A percentile compares a stretch with the other conserved stretches of the same genome.
Conservation (phyloP, 305 asterid genomes). For the Plantago coronopus region DNA sequence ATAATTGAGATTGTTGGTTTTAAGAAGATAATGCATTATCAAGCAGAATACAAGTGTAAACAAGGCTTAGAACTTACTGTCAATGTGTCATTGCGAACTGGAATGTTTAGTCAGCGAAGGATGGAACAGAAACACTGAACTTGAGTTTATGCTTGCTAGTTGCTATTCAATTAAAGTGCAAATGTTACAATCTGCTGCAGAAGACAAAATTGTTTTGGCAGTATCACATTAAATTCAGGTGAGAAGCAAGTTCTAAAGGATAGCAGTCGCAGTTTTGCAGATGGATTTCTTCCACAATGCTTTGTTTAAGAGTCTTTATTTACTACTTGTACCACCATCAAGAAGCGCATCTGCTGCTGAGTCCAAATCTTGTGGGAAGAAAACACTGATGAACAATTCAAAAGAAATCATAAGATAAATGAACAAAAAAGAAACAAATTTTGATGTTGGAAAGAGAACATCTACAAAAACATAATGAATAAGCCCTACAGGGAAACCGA, state of each 20-base stretch:
- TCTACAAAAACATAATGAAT: too few species aligned
- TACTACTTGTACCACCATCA: slow-evolving; percentile 32
- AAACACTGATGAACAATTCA: slow-evolving; percentile 48
- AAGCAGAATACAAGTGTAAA: too few species aligned
- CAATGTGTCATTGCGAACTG: too few species aligned
- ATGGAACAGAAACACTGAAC: background rate
- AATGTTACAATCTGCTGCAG: background rate
- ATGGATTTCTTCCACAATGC: background rate
- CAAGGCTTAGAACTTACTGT: too few species aligned
- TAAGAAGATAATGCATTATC: too few species aligned
- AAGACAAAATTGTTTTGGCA: background rate
- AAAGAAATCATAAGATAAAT: background rate
- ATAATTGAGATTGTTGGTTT: too few species aligned
- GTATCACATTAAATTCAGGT: background rate
- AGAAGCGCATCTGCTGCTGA: slow-evolving; percentile 82
- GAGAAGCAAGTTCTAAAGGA: background rate
- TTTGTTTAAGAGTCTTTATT: slow-evolving; percentile 16
- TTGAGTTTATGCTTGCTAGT: background rate
- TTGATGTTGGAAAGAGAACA: too few species aligned
- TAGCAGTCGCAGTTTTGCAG: background rate
- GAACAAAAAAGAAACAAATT: too few species aligned
- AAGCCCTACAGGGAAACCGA: too few species aligned
- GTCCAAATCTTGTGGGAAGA: slow-evolving; percentile 89
- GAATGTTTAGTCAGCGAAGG: too few species aligned
- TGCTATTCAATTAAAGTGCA: too few species aligned